Evolutionary conservation across 2,329 filamentous ascomycete species (phyloP).

Genomic region (Plenodomus biglobosus): DNA sequence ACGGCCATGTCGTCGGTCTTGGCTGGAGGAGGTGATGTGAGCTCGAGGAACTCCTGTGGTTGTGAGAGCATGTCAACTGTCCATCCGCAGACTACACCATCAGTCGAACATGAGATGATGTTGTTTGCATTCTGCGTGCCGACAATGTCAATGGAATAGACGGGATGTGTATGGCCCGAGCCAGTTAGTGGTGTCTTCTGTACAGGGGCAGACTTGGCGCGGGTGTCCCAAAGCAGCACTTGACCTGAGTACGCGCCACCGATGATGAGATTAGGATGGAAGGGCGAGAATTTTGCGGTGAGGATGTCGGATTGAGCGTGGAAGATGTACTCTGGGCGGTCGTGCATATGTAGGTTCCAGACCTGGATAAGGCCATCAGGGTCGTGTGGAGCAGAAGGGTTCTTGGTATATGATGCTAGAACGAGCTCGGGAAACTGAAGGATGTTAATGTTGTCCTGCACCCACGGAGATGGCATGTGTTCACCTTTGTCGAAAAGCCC

Average conservation of each 20-base stretch:
- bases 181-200: conserved; percentile 96
- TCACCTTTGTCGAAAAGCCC: conserved; percentile 86
- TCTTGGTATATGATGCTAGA: conserved; percentile 95
- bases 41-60: conserved; percentile 88
- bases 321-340: conserved; percentile 93
- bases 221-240: conserved; percentile 94
- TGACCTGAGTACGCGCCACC: conserved; percentile 97
- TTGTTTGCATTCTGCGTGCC: conserved; percentile 99
- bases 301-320: conserved; percentile 95
- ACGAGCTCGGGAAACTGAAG: conserved; percentile 79
- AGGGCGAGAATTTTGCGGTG: conserved; percentile 96
- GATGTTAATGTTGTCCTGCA: conserved; percentile 16
- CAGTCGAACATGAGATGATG: conserved; percentile 94
- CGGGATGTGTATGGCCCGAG: conserved; percentile 91
- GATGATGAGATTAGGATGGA: conserved; percentile 93
- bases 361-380: conserved; percentile 92
- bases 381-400: conserved; percentile 89
- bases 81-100: conserved; percentile 96
- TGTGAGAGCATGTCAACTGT: conserved; percentile 97
- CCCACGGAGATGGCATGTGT: conserved; percentile 3
- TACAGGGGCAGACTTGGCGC: conserved; percentile 77
- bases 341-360: conserved; percentile 95
- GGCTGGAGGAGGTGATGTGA: conserved; percentile 76
- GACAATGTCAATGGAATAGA: conserved; percentile 93
- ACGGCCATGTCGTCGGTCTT: conserved; percentile 93